phyloP scores from a whole-genome alignment of 2,329 filamentous ascomycete genomes.

The Claviceps digitariae region DNA sequence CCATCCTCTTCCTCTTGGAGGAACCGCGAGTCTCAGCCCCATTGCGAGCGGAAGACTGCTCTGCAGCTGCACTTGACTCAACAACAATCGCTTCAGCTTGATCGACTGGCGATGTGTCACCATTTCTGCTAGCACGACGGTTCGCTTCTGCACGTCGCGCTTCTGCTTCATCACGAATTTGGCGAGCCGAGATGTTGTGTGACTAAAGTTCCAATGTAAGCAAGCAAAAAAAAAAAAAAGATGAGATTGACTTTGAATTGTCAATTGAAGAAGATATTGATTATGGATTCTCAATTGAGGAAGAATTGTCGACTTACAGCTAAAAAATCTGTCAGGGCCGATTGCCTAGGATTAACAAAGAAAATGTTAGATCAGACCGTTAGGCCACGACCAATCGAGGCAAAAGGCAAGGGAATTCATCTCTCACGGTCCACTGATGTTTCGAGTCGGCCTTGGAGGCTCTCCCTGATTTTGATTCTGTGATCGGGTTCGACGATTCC shows the following conservation, averaged over 20 bases:
- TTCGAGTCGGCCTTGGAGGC: slow-evolving; percentile 15
- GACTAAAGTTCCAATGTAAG: slow-evolving; percentile 30
- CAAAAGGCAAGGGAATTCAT: background rate
- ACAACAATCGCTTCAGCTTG: slow-evolving; percentile 5
- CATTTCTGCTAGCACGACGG: slow-evolving; percentile 10
- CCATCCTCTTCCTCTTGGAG: slow-evolving; percentile 28
- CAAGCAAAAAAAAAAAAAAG: background rate
- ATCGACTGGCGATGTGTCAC: slow-evolving; percentile 10
- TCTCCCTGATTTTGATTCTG: slow-evolving; percentile 8
- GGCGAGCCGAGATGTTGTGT: slow-evolving; percentile 55
- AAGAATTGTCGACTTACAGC: slow-evolving; percentile 23
- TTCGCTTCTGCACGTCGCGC: slow-evolving; percentile 29
- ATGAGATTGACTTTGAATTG: background rate
- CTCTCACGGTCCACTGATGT: slow-evolving; percentile 28
- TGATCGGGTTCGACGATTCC: slow-evolving; percentile 5
- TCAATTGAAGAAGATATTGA: too few relatives aligned
- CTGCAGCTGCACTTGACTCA: slow-evolving; percentile 13
- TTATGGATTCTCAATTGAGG: background rate
- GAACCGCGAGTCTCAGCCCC: slow-evolving; percentile 11
- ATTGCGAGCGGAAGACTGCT: slow-evolving; percentile 15
- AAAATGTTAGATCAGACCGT: slow-evolving; percentile 5
- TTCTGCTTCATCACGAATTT: slow-evolving; percentile 38
- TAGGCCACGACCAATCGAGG: background rate
- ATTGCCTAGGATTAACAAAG: slow-evolving; percentile 24
- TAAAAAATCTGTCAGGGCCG: slow-evolving; percentile 40